These are phyloP conservation scores for Bertia moriformis DNA, from an alignment of 2,329 filamentous ascomycete genomes.

Conservation along the genomic window DNA sequence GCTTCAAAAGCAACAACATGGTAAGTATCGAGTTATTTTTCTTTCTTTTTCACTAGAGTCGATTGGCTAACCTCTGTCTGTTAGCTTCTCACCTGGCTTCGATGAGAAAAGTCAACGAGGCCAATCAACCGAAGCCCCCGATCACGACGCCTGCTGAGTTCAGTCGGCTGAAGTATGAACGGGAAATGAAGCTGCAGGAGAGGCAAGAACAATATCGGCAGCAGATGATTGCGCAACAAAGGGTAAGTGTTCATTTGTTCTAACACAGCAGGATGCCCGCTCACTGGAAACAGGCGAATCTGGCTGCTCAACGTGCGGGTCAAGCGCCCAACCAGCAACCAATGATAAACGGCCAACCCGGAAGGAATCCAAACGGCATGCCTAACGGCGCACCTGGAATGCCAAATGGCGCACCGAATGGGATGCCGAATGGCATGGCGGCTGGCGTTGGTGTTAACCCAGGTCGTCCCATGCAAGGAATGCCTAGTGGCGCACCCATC, in stretches of 20 bases:
- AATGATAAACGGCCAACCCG: not conserved
- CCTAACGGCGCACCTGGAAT: not conserved
- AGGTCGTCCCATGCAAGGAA: not conserved
- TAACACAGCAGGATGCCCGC: not conserved
- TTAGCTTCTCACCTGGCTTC: slow-evolving; percentile 59
- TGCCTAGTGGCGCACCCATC: not conserved
- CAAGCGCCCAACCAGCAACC: not conserved
- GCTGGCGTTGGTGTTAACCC: not conserved
- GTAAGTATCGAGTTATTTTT: not conserved
- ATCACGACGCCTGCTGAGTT: slow-evolving; percentile 79
- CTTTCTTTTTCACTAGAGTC: too few relatives aligned
- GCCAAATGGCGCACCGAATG: not conserved
- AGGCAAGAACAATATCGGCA: slow-evolving; percentile 43
- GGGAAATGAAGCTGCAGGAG: slow-evolving; percentile 56
- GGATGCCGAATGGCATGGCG: not conserved
- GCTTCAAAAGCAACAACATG: slow-evolving; percentile 73
- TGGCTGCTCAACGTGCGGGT: not conserved
- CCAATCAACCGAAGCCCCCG: slow-evolving; percentile 27
- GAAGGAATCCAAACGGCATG: not conserved
- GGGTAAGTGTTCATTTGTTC: not conserved
- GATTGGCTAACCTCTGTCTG: too few relatives aligned
- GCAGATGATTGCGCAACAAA: slow-evolving; percentile 26
- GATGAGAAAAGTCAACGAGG: slow-evolving; percentile 67
- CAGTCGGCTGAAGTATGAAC: slow-evolving; percentile 74
- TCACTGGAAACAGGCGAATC: not conserved